Evolutionary conservation across 129 eudicot genomes (phyloP), one percentile per base, ranked within the genome.

Genomic region (Pulicaria dysenterica): DNA sequence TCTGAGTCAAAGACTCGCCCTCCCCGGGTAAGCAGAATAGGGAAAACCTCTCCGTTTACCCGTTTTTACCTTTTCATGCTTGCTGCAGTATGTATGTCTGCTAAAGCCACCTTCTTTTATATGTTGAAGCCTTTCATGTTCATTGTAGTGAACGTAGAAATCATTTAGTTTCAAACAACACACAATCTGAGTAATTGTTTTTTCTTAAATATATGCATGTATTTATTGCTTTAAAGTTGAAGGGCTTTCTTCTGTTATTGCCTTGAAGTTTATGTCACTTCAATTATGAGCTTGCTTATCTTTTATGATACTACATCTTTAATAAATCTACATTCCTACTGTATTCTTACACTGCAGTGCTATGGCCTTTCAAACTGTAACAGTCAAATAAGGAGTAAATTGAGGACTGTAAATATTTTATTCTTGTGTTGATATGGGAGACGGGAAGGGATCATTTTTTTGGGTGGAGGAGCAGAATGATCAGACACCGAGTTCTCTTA

Each of bases 401-500:
- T 57, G 43, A 37, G n/a, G 39, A 44, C 59, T 34, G 14, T 16
- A 24, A 24, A 13, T 49, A 31, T 56, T 67, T 36, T 40, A 0
- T 53, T 37, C 19, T 61, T 34, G 42, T 69, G 66, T 7, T 45
- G 38, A 15, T 66, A 79, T 82, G 84, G 86, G 69, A 17, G 83
- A 39, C 66, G 78, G 80, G 24, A 89, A 72, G 12, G 84, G 73
- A 48, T 19, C 71, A 6, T 63, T 19, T 12, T 66, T 59, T 67
- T 91, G 95, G 97, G 79, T 85, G 42, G 88, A 76, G 42, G 95
- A 91, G 13, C 7, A 65, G 0, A 53, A 57, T 16, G 88, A 66
- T 45, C 64, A 64, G 17, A 51, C 39, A 16, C 39, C 53, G 19
- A 44, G 42, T 66, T 64, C 79, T 13, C 36, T 34, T 6, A 91